These are phyloP conservation scores for Stagonosporopsis chrysanthemi DNA, from an alignment of 2,329 filamentous ascomycete genomes.

Conservation along the genomic window DNA sequence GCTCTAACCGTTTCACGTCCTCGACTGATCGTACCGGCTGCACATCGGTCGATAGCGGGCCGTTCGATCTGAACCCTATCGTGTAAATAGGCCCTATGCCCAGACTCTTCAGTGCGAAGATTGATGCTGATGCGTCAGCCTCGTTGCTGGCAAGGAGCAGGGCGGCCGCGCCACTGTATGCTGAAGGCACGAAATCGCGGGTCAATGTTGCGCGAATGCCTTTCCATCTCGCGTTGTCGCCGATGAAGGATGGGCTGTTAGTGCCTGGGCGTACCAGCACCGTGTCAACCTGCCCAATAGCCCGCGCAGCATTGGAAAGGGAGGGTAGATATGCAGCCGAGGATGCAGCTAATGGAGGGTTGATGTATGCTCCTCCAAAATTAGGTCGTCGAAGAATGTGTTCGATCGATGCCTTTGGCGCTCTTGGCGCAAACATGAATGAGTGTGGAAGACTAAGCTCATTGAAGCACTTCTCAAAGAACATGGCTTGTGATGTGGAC, in stretches of 20 bases:
- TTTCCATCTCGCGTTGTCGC: slow-evolving; percentile 86
- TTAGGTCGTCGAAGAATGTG: slow-evolving; percentile 74
- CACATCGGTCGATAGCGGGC: slow-evolving; percentile 68
- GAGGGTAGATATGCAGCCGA: slow-evolving; percentile 66
- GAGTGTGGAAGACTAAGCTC: slow-evolving; percentile 83
- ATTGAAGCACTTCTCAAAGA: slow-evolving; percentile 74
- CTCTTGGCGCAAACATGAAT: slow-evolving; percentile 76
- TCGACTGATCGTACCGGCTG: slow-evolving; percentile 74
- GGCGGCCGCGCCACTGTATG: slow-evolving; percentile 77
- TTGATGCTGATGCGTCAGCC: slow-evolving; percentile 77
- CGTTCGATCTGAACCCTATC: slow-evolving; percentile 74
- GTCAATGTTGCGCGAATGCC: slow-evolving; percentile 83
- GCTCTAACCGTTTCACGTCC: slow-evolving; percentile 79
- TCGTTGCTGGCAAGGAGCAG: slow-evolving; percentile 76
- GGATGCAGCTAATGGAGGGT: slow-evolving; percentile 69
- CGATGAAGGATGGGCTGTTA: slow-evolving; percentile 61
- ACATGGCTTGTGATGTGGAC: slow-evolving; percentile 79
- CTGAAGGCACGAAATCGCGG: slow-evolving; percentile 81
- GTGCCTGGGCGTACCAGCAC: slow-evolving; percentile 69
- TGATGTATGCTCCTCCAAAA: slow-evolving; percentile 84
- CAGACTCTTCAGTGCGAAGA: slow-evolving; percentile 80
- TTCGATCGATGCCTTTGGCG: slow-evolving; percentile 72
- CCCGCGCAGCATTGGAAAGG: slow-evolving; percentile 77
- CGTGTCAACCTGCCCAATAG: slow-evolving; percentile 83
- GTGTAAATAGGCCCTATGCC: slow-evolving; percentile 82